Base-by-base conservation (phyloP, 768 basidiomycete species). In the Lactarius deliciosus region DNA sequence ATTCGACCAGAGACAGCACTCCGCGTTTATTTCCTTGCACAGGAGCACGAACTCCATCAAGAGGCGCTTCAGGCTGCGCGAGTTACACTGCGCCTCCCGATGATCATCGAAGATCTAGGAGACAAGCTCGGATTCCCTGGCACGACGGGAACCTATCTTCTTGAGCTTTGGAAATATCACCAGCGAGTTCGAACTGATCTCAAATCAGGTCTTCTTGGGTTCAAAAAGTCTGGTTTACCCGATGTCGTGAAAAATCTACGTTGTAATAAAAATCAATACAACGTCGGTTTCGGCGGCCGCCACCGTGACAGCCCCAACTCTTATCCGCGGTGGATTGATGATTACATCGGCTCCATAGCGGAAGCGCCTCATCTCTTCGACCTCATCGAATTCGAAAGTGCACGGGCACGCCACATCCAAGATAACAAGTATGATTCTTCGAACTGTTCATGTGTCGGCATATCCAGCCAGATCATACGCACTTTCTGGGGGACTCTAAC, bases 121-220 rank as follows among this genome's bases (percentile, higher is more conserved):
- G 63, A 58, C n/a, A 58, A 64, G 57, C 34, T 64, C n/a, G 43
- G 36, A 4, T 30, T 36, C 43, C 43, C 20, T 53, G 11, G 22
- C 11, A 50, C 50, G 18, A 6, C 43, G 0, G 57, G 57, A 25
- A 36, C 63, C 32, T 36, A 34, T 36, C 63, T 64, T 28, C 18
- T 40, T 30, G 63, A 57, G 9, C 57, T 64, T 15, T 64, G 43
- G 63, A 50, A 62, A 36, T 62, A 66, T 62, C 59, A 61, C 25
- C 3, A 38, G n/a, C 36, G 9, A 43, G 60, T 57, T n/a, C 43
- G 55, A 22, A 28, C 3, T 5, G 15, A 43, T 2, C 64, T 65
- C 1, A 15, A 16, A 28, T 57, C 22, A 13, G 34, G 54, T 41
- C 25, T 65, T 47, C 13, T 20, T 20, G 59, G 25, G 16, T 61